Base-by-base conservation (phyloP, 805 yeast genomes). In the Candida caryicola region DNA sequence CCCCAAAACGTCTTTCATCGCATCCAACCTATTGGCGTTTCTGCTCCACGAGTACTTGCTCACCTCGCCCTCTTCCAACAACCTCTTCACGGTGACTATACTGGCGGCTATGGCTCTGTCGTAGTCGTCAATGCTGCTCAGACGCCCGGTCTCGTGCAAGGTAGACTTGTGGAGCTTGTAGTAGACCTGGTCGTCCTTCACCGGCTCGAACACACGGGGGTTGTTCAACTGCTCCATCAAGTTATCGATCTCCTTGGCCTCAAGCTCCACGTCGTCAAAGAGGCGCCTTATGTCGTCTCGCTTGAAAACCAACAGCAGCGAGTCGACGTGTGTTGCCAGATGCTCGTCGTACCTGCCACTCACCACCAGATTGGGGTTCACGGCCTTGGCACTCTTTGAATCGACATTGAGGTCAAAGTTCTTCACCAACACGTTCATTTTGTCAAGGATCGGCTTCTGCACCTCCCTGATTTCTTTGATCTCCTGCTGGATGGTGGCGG, bases 401-500 rank as follows among this genome's bases (percentile, higher is more conserved):
- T 17, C 38, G 12, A 23, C 28, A 7, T 35, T 29, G n/a, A 17
- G 4, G 2, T 39, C 29, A 14, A 60, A 64, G 17, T 49, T 49
- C 15, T 37, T 41, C 3, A 54, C 51, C 32, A 66, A 44, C 5
- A 26, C 15, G n/a, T 48, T 49, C 59, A 67, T 63, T 33, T 65
- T 52, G 18, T 62, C 64, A 17, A 69, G 46, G 9, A 64, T 42
- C 2, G 73, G 74, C 34, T 62, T 54, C 38, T 66, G 64, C 5
- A 54, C 52, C 8, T 52, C 50, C 27, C 46, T 51, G 26, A 66
- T 51, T 13, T 54, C 47, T n/a, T 47, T 47, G 7, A 62, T 56
- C 21, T 54, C 55, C 15, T 44, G 43, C 10, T 47, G 36, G 3
- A 57, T 34, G 4, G 23, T 27, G 3, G 42, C 31, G 29, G 57